These are phyloP conservation scores for Trichoderma lentiforme DNA, from an alignment of 2,329 filamentous ascomycete species.

Conservation along the genomic window DNA sequence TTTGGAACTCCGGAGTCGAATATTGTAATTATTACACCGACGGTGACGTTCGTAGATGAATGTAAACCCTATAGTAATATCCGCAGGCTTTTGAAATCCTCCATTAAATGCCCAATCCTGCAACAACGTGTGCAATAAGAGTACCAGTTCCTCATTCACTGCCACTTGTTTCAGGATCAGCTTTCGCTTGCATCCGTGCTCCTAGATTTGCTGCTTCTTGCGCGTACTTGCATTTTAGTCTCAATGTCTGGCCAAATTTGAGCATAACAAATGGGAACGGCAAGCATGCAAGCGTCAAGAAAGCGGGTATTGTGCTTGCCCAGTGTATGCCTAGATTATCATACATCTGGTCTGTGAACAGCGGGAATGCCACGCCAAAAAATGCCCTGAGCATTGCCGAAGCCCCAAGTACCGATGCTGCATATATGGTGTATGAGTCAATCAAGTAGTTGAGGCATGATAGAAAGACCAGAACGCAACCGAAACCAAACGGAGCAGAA, in stretches of 20 bases:
- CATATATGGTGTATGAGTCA: not conserved
- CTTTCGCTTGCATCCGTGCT: not conserved
- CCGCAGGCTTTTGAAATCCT: too few species aligned
- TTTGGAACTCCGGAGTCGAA: too few species aligned
- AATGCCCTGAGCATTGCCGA: constrained; percentile 1
- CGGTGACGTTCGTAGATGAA: too few species aligned
- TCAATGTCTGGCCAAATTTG: not conserved
- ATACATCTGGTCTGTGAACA: not conserved
- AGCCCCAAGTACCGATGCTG: not conserved
- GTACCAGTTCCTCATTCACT: not conserved
- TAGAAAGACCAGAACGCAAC: not conserved
- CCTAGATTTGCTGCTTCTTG: not conserved
- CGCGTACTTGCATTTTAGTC: not conserved
- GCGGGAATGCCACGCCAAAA: not conserved
- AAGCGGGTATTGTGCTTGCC: not conserved
- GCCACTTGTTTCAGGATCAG: not conserved
- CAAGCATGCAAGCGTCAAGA: not conserved
- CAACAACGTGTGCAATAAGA: too few species aligned
- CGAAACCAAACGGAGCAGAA: not conserved
- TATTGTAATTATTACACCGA: too few species aligned
- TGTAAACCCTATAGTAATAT: too few species aligned
- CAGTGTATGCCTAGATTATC: not conserved
- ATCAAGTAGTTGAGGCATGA: not conserved
- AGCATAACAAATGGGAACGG: constrained; percentile 2
- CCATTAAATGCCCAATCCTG: too few species aligned